A percentile compares a stretch with the other conserved stretches of the same genome.
phyloP scores from a whole-genome alignment of 805 yeast genomes.

The Lipomyces spencermartinsiae region DNA sequence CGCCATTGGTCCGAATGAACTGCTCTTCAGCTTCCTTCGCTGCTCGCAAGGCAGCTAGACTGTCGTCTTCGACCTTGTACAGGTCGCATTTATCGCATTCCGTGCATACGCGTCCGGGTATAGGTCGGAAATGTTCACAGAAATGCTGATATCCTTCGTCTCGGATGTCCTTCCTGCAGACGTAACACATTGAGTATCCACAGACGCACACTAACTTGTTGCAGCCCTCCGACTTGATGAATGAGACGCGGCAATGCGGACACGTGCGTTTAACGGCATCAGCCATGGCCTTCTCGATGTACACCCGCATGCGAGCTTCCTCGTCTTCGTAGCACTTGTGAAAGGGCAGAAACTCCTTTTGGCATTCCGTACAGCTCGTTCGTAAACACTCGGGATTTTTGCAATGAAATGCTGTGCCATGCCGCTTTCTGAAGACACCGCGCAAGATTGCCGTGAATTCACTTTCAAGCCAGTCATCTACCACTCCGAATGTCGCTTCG shows the following conservation, averaged over 20 bases:
- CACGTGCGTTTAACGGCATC: slow-evolving; percentile 39
- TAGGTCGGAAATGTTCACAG: slow-evolving; percentile 34
- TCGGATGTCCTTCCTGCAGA: slow-evolving; percentile 34
- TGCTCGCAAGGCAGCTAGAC: slow-evolving; percentile 32
- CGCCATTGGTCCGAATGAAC: slow-evolving; percentile 29
- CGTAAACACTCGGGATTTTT: slow-evolving; percentile 32
- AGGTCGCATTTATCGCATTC: slow-evolving; percentile 38
- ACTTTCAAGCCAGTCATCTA: slow-evolving; percentile 14
- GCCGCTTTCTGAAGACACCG: slow-evolving; percentile 29
- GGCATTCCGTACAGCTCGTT: slow-evolving; percentile 35
- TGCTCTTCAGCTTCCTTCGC: slow-evolving; percentile 34
- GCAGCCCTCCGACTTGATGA: slow-evolving; percentile 37
- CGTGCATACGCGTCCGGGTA: slow-evolving; percentile 35
- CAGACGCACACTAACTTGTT: slow-evolving; percentile 38
- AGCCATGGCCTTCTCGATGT: slow-evolving; percentile 38
- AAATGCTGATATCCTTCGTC: slow-evolving; percentile 35
- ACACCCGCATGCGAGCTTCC: slow-evolving; percentile 33
- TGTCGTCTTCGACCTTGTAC: slow-evolving; percentile 38
- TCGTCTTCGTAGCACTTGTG: slow-evolving; percentile 37
- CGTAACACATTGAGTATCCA: slow-evolving; percentile 38
- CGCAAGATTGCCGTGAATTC: slow-evolving; percentile 20
- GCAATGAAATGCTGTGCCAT: slow-evolving; percentile 33
- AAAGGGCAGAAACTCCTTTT: slow-evolving; percentile 34
- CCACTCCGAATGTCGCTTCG: slow-evolving; percentile 9
- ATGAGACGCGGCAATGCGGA: slow-evolving; percentile 36